Conservation (phyloP, 2,329 filamentous ascomycete genomes). For the Claviceps sp. region DNA sequence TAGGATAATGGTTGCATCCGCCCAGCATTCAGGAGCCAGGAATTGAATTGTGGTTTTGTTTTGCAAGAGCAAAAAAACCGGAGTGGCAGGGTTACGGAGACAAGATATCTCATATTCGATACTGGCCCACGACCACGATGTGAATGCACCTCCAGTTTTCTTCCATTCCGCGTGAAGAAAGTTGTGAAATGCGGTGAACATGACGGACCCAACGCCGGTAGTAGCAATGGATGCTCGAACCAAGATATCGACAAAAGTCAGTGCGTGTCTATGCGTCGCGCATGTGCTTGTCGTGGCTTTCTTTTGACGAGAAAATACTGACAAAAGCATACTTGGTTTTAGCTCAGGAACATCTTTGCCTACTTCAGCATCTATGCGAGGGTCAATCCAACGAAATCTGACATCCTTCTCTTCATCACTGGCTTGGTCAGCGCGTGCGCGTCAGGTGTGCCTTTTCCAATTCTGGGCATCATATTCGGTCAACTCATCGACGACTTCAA, state of each 20-base stretch:
- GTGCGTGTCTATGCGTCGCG: neutral
- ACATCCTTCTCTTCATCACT: slow-evolving; percentile 7
- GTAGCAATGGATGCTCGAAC: neutral
- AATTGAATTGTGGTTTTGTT: neutral
- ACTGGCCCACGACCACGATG: neutral
- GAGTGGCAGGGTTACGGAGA: neutral
- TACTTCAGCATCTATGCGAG: slow-evolving; percentile 2
- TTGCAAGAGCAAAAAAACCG: neutral
- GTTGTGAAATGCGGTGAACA: neutral
- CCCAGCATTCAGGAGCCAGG: no score
- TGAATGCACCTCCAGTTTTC: neutral
- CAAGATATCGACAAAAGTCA: neutral
- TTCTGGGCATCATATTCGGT: slow-evolving; percentile 42
- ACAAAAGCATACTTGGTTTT: neutral
- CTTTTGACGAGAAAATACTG: neutral
- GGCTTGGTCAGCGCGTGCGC: slow-evolving; percentile 5
- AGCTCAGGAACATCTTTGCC: slow-evolving; percentile 1
- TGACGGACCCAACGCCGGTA: neutral
- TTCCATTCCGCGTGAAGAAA: neutral
- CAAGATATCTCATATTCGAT: neutral
- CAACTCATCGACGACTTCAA: slow-evolving; percentile 41
- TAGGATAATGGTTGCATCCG: neutral
- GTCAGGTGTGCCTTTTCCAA: slow-evolving; percentile 38
- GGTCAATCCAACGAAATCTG: slow-evolving; percentile 9
- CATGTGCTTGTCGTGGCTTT: neutral